A percentile compares a stretch with the other conserved stretches of the same genome.
phyloP scores from a whole-genome alignment of 306 rosid species.

The Casuarina cunninghamiana region DNA sequence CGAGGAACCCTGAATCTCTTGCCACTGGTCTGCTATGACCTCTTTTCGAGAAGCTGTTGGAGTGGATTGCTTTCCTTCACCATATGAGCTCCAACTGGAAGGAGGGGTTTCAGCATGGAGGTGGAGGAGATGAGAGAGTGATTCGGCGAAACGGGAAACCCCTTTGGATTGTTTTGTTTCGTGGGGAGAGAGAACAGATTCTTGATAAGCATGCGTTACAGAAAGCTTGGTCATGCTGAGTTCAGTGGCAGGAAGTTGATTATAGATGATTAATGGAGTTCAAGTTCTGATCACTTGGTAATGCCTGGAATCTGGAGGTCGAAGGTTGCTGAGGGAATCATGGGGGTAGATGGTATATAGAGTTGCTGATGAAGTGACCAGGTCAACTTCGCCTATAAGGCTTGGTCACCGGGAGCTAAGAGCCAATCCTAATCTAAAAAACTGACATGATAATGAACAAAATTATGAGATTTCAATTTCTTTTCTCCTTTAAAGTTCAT shows the following conservation, averaged over 20 bases:
- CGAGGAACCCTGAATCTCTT: conserved; percentile 45
- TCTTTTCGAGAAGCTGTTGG: conserved; percentile 60
- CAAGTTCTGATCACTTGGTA: no score
- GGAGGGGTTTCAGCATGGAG: conserved; percentile 43
- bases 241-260: conserved; percentile 18
- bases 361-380: no score
- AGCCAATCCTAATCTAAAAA: no score
- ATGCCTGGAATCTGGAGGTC: no score
- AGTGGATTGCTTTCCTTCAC: conserved; percentile 34
- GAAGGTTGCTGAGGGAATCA: no score
- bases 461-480: no score
- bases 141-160: conserved; percentile 41
- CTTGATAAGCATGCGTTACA: neutral
- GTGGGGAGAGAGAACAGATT: conserved; percentile 25
- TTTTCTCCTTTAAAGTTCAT: no score
- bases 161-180: conserved; percentile 30
- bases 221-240: neutral
- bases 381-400: no score
- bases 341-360: no score
- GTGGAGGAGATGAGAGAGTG: conserved; percentile 50
- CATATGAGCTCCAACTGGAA: neutral
- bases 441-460: no score
- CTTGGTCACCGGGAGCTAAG: no score
- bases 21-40: conserved; percentile 49
- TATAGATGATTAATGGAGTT: conserved; percentile 21